Conservation (phyloP, 2,329 filamentous ascomycete species). For the Fusarium sp. region DNA sequence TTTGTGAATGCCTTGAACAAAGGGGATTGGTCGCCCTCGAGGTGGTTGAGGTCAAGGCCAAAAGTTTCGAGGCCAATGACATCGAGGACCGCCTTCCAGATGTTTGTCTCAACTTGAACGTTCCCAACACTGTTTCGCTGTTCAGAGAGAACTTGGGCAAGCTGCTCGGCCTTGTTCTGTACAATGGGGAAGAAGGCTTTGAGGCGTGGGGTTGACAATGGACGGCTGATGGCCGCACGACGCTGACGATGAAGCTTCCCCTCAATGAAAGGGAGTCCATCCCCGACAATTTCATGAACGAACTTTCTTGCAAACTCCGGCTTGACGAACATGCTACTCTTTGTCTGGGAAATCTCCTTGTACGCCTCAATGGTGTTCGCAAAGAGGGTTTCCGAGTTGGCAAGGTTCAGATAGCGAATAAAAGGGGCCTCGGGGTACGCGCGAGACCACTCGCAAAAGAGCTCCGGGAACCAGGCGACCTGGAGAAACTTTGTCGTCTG, state of each 20-base stretch:
- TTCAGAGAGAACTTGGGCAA: conserved; percentile 38
- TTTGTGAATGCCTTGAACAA: conserved; percentile 37
- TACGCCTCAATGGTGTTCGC: conserved; percentile 43
- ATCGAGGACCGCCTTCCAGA: conserved; percentile 51
- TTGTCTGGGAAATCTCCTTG: conserved; percentile 44
- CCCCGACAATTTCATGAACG: conserved; percentile 43
- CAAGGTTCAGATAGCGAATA: conserved; percentile 45
- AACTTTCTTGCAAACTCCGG: conserved; percentile 41
- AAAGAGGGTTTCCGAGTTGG: conserved; percentile 43
- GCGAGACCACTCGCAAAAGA: conserved; percentile 47
- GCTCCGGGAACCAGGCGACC: conserved; percentile 44
- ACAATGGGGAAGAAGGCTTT: conserved; percentile 47
- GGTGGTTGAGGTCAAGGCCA: conserved; percentile 51
- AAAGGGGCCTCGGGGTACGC: conserved; percentile 43
- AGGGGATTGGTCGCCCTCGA: conserved; percentile 43
- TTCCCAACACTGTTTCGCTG: conserved; percentile 24
- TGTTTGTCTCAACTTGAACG: conserved; percentile 43
- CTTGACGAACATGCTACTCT: conserved; percentile 44
- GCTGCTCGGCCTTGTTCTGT: conserved; percentile 49
- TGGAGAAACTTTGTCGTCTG: conserved; percentile 51
- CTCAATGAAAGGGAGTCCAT: conserved; percentile 52
- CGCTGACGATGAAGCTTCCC: conserved; percentile 51
- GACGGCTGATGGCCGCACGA: conserved; percentile 50
- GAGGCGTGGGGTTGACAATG: conserved; percentile 49
- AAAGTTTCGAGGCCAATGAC: conserved; percentile 51